Conservation (phyloP, 352 stramenopile genomes). For the Pythium apleroticum region DNA sequence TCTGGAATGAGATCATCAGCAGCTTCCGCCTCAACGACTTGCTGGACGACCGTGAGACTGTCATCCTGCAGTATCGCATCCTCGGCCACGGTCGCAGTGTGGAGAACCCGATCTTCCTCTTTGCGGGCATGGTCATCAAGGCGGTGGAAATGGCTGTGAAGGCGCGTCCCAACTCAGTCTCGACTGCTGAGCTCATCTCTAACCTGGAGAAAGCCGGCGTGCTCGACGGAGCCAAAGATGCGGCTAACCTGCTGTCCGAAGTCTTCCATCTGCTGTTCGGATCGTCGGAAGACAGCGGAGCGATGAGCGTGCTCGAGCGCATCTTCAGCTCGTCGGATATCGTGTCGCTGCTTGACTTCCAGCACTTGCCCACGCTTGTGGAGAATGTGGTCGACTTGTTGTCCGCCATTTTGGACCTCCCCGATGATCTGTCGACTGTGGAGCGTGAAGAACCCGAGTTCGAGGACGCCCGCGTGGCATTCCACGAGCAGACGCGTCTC, state of each 20-base stretch:
- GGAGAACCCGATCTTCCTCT: slow-evolving; percentile 79
- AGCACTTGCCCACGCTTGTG: slow-evolving; percentile 51
- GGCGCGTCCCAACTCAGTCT: slow-evolving; percentile 45
- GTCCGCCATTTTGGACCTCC: slow-evolving; percentile 75
- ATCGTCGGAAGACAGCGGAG: slow-evolving; percentile 44
- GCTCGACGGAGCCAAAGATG: slow-evolving; percentile 59
- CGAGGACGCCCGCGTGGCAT: slow-evolving; percentile 55
- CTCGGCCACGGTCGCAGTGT: slow-evolving; percentile 65
- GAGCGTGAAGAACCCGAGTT: slow-evolving; percentile 35
- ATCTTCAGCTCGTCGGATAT: slow-evolving; percentile 64
- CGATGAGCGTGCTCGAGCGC: slow-evolving; percentile 58
- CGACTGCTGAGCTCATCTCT: slow-evolving; percentile 51
- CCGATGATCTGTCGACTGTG: slow-evolving; percentile 63
- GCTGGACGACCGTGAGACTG: slow-evolving; percentile 79
- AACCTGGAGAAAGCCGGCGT: slow-evolving; percentile 61
- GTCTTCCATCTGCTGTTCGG: slow-evolving; percentile 76
- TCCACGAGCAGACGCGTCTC: slow-evolving; percentile 67
- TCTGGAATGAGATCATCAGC: slow-evolving; percentile 88
- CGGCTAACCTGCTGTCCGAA: slow-evolving; percentile 52
- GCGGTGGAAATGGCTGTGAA: slow-evolving; percentile 62
- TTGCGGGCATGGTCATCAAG: slow-evolving; percentile 71
- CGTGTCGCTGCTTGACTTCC: slow-evolving; percentile 56
- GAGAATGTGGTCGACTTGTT: slow-evolving; percentile 78
- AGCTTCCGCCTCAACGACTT: slow-evolving; percentile 86
- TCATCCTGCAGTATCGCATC: slow-evolving; percentile 85